A percentile compares a stretch with the other conserved stretches of the same genome.
Conservation (phyloP, 2,329 filamentous ascomycete genomes). For the Hortaea werneckii region DNA sequence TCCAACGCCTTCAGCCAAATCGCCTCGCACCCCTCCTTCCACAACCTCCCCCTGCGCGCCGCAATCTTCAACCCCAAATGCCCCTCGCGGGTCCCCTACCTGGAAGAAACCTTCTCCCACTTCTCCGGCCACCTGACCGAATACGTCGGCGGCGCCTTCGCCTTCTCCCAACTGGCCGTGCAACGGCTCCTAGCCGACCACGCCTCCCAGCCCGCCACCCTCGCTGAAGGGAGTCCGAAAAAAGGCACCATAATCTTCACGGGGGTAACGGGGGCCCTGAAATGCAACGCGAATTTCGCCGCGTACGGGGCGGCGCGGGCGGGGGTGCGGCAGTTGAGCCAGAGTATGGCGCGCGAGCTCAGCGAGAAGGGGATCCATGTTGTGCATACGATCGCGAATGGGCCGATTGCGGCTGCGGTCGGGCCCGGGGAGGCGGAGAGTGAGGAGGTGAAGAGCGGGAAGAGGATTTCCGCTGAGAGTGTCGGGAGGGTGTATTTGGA, state of each 20-base stretch:
- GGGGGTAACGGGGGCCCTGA: slow-evolving; percentile 40
- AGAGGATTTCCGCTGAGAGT: slow-evolving; percentile 49
- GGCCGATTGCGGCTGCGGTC: slow-evolving; percentile 30
- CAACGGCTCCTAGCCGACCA: slow-evolving; percentile 44
- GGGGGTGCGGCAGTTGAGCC: slow-evolving; percentile 45
- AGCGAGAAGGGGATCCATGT: slow-evolving; percentile 48
- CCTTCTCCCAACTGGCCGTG: slow-evolving; percentile 44
- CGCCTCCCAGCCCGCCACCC: slow-evolving; percentile 30
- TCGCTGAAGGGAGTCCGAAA: slow-evolving; percentile 39
- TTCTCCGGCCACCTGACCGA: slow-evolving; percentile 39
- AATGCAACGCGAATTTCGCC: slow-evolving; percentile 41
- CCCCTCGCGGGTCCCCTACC: slow-evolving; percentile 44
- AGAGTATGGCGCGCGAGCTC: slow-evolving; percentile 47
- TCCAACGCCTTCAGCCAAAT: slow-evolving; percentile 42
- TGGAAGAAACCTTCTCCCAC: slow-evolving; percentile 43
- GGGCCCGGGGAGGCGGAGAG: slow-evolving; percentile 34
- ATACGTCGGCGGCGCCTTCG: slow-evolving; percentile 47
- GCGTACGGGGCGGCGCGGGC: slow-evolving; percentile 46
- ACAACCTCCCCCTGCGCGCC: slow-evolving; percentile 40
- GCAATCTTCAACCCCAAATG: slow-evolving; percentile 50
- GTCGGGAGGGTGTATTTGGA: slow-evolving; percentile 48
- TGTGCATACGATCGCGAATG: slow-evolving; percentile 50
- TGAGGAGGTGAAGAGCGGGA: slow-evolving; percentile 39
- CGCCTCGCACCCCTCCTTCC: slow-evolving; percentile 37
- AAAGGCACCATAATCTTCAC: slow-evolving; percentile 51